Base-by-base conservation (phyloP, 2,329 filamentous ascomycete genomes). In the Fusarium buxicola region DNA sequence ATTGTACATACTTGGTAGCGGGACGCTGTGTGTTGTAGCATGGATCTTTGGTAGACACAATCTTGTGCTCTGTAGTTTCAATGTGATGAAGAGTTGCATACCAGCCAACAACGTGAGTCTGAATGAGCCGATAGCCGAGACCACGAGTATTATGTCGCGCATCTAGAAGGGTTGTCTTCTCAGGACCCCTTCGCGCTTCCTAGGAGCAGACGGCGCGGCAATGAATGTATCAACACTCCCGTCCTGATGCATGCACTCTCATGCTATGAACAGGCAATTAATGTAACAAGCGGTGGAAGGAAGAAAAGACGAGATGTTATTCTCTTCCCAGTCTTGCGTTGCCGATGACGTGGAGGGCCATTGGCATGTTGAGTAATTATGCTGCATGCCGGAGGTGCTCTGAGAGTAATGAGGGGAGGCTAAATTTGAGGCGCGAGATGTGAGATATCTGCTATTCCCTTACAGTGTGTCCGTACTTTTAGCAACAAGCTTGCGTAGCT, bases 121-220 rank as follows among this genome's bases (percentile, higher is more conserved):
- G 21, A 21, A 21, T 21, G 21, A 21, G 21, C 16, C 32, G 28
- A 56, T 64, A 61, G 45, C 30, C 45, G 45, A 35, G 60, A 48
- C 41, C 46, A 47, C 41, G 30, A n/a, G 16, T 18, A 21, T 21
- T 18, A 21, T 21, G 21, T 21, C 21, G 21, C 21, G 55, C 35
- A 64, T 21, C 39, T 52, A 35, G 32, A 30, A 25, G 38, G 34
- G 60, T 32, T 10, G 60, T 55, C 45, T 39, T 24, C 10, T 40
- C 36, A 24, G 50, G 40, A 24, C 7, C 45, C 40, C 27, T 32
- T 61, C 48, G 32, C 39, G 32, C 39, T 53, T 41, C 11, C 15
- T n/a, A 45, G 28, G 27, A 40, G 43, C 35, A 41, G 39, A 61
- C 41, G 54, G 59, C 63, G 66, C 69, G 66, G 56, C 66, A 34